A percentile compares a stretch with the other conserved stretches of the same genome.
Conservation (phyloP, 2,329 filamentous ascomycete genomes). For the Talaromyces pinophilus region DNA sequence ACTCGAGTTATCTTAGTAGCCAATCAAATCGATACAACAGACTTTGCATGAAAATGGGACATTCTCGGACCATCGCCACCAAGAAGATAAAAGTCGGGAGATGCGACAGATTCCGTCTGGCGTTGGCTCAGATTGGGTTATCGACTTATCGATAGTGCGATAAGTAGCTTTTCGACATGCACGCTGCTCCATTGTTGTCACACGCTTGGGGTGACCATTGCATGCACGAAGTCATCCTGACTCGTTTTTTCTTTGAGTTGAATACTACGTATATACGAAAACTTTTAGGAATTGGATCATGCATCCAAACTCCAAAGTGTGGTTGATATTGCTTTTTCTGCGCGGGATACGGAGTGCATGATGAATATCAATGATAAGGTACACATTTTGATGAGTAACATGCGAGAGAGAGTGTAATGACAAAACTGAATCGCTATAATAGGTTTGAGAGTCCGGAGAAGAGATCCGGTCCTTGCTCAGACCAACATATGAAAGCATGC, state of each 20-base stretch:
- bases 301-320: neutral
- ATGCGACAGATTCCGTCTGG: neutral
- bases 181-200: neutral
- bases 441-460: neutral
- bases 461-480: neutral
- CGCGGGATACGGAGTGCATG: neutral
- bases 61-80: neutral
- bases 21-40: constrained; percentile 1
- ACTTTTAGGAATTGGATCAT: no score
- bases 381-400: neutral
- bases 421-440: neutral
- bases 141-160: neutral
- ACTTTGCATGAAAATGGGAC: constrained; percentile 4
- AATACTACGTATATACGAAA: neutral
- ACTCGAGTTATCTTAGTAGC: neutral
- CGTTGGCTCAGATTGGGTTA: constrained; percentile 1
- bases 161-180: neutral
- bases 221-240: neutral
- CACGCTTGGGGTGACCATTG: neutral
- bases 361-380: neutral
- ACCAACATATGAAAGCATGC: neutral
- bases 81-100: neutral
- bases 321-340: neutral
- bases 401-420: neutral
- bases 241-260: neutral